A percentile compares a stretch with the other conserved stretches of the same genome.
Evolutionary conservation across 2,329 filamentous ascomycete species (phyloP).

Genomic region (Lizonia empirigonia): DNA sequence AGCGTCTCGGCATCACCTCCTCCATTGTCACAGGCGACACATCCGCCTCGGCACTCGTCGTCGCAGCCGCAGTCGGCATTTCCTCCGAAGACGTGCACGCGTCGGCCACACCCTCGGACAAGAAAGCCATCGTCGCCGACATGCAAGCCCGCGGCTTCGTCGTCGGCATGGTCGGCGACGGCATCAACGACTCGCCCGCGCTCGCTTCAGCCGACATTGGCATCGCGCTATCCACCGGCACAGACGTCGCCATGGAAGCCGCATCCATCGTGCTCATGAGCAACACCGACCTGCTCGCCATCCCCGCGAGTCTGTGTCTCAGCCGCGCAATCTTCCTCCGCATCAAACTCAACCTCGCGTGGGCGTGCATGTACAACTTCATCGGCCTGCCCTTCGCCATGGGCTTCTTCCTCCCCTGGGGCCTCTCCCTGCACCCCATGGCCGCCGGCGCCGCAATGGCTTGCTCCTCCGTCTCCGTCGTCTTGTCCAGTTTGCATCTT

Average conservation of each 20-base stretch:
- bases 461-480: slow-evolving; percentile 85
- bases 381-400: slow-evolving; percentile 94
- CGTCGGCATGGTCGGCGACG: slow-evolving; percentile 95
- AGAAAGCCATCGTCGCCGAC: slow-evolving; percentile 80
- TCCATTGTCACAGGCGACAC: slow-evolving; percentile 96
- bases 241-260: slow-evolving; percentile 96
- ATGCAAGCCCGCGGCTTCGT: slow-evolving; percentile 75
- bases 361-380: slow-evolving; percentile 92
- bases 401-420: slow-evolving; percentile 92
- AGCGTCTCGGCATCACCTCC: slow-evolving; percentile 82
- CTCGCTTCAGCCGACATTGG: slow-evolving; percentile 91
- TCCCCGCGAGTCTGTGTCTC: slow-evolving; percentile 84
- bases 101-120: slow-evolving; percentile 88
- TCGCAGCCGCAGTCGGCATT: slow-evolving; percentile 84
- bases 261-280: slow-evolving; percentile 96
- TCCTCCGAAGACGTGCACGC: slow-evolving; percentile 76
- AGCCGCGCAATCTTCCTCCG: slow-evolving; percentile 84
- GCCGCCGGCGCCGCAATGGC: slow-evolving; percentile 96
- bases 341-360: slow-evolving; percentile 91
- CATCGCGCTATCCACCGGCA: slow-evolving; percentile 89
- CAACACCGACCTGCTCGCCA: slow-evolving; percentile 86
- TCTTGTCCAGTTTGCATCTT: slow-evolving; percentile 79
- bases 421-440: slow-evolving; percentile 87
- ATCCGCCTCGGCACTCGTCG: slow-evolving; percentile 78
- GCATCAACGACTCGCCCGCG: slow-evolving; percentile 97